phyloP scores from a whole-genome alignment of 1,284 basidiomycete species.

The Rhodotorula sp. region DNA sequence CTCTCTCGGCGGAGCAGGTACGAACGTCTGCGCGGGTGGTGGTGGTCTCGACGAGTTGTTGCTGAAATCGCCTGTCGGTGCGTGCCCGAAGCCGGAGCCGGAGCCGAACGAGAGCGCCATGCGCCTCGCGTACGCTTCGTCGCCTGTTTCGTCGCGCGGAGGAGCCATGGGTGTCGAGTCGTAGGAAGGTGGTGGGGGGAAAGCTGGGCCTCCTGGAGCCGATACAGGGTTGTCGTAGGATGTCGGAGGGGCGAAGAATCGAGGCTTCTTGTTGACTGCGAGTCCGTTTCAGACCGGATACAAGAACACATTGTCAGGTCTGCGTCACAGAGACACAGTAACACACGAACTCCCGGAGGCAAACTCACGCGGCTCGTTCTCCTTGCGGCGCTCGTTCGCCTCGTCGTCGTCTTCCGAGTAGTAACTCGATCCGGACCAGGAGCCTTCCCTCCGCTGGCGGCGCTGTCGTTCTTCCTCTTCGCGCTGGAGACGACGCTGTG shows the following conservation, averaged over 20 bases:
- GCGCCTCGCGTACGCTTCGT: conserved; percentile 65
- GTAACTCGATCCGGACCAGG: conserved; percentile 27
- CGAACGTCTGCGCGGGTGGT: background rate
- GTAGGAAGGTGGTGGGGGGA: conserved; percentile 9
- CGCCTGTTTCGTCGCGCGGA: conserved; percentile 38
- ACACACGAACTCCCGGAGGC: background rate
- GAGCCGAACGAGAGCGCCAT: conserved; percentile 58
- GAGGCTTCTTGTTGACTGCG: conserved; percentile 34
- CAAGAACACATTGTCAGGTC: background rate
- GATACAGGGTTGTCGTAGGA: conserved; percentile 28
- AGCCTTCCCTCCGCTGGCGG: conserved; percentile 17
- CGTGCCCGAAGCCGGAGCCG: conserved; percentile 34
- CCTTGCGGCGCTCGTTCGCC: conserved; percentile 6
- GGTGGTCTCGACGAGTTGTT: background rate
- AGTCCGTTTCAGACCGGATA: too few relatives aligned
- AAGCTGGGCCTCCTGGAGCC: background rate
- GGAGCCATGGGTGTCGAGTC: conserved; percentile 7
- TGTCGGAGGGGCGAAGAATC: conserved; percentile 37
- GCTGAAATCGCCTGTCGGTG: conserved; percentile 41
- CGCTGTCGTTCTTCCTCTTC: conserved; percentile 32
- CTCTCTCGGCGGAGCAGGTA: background rate
- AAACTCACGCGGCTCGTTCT: conserved; percentile 5
- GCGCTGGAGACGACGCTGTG: conserved; percentile 28
- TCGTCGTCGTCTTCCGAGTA: conserved; percentile 35
- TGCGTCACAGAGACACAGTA: too few relatives aligned